A percentile compares a stretch with the other conserved stretches of the same genome.
Conservation (phyloP, 495 filamentous ascomycete species). For the Penicillium maclennaniae region DNA sequence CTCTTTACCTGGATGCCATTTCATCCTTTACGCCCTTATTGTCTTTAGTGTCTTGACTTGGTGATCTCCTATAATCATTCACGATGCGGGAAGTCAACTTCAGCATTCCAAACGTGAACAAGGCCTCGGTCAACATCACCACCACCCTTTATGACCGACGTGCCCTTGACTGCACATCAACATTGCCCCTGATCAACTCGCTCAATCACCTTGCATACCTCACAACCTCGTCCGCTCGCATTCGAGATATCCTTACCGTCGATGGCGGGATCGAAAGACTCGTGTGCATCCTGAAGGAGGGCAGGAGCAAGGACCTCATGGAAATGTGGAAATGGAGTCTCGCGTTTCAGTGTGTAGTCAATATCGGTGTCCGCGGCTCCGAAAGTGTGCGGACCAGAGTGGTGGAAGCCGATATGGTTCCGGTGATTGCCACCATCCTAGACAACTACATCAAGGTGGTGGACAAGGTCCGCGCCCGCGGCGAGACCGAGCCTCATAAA, state of each 20-base stretch:
- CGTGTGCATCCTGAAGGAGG: conserved; percentile 96
- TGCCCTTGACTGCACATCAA: conserved; percentile 96
- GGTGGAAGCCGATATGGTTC: conserved; percentile 98
- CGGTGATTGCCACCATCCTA: conserved; percentile 97
- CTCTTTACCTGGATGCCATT: conserved; percentile 12
- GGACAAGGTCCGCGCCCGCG: conserved; percentile 82
- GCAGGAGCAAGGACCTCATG: conserved; percentile 95
- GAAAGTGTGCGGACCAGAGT: conserved; percentile 90
- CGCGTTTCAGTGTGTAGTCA: conserved; percentile 97
- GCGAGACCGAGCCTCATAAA: conserved; percentile 63
- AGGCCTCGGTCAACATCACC: conserved; percentile 98
- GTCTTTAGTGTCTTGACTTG: conserved; percentile 1
- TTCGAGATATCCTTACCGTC: conserved; percentile 94
- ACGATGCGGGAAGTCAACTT: conserved; percentile 99
- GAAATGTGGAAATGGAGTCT: conserved; percentile 99
- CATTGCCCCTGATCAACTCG: conserved; percentile 94
- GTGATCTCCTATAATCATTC: conserved; percentile 13
- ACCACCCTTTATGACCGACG: conserved; percentile 96
- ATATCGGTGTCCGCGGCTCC: conserved; percentile 94
- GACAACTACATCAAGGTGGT: conserved; percentile 97
- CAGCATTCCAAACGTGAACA: conserved; percentile 99
- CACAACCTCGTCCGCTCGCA: conserved; percentile 96
- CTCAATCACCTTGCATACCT: conserved; percentile 97
- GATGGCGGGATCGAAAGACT: conserved; percentile 96
- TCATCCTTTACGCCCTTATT: conserved; percentile 4